Evolutionary conservation across 2,329 filamentous ascomycete species (phyloP).

Genomic region (Nothophoma quercina): DNA sequence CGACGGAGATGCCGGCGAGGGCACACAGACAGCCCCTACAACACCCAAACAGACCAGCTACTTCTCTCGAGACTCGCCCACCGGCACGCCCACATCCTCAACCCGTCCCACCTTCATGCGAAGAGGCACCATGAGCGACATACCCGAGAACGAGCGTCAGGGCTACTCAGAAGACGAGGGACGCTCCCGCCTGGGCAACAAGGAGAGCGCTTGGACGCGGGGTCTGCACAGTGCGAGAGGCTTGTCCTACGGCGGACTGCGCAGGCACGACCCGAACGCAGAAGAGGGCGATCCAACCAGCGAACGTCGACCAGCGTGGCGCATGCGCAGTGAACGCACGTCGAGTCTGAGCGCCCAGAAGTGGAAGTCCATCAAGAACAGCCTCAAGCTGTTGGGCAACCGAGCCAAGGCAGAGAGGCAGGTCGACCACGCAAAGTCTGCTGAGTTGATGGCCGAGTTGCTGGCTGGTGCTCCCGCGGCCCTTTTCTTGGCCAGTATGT

Average conservation of each 20-base stretch:
- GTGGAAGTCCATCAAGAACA: conserved; percentile 93
- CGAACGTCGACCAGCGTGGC: conserved; percentile 53
- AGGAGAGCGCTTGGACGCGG: conserved; percentile 55
- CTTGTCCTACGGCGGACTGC: conserved; percentile 54
- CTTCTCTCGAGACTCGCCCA: conserved; percentile 54
- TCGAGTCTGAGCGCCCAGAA: conserved; percentile 70
- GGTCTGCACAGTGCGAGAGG: conserved; percentile 57
- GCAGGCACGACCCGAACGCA: conserved; percentile 43
- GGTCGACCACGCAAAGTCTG: conserved; percentile 93
- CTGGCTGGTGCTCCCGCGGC: conserved; percentile 92
- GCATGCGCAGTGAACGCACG: conserved; percentile 55
- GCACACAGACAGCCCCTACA: conserved; percentile 69
- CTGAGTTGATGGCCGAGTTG: conserved; percentile 94
- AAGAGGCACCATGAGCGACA: conserved; percentile 58
- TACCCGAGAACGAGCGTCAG: conserved; percentile 55
- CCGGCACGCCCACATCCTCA: conserved; percentile 37
- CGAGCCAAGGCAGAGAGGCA: conserved; percentile 83
- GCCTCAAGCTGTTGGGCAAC: conserved; percentile 77
- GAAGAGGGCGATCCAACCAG: conserved; percentile 41
- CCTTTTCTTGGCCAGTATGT: conserved; percentile 95
- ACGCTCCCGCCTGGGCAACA: conserved; percentile 53
- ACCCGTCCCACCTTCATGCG: conserved; percentile 60
- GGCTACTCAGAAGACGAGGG: conserved; percentile 62
- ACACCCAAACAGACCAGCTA: conserved; percentile 67
- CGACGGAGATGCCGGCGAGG: conserved; percentile 52